These are phyloP conservation scores for Trichoderma reesei DNA, from an alignment of 495 filamentous ascomycete genomes.

Conservation along the genomic window DNA sequence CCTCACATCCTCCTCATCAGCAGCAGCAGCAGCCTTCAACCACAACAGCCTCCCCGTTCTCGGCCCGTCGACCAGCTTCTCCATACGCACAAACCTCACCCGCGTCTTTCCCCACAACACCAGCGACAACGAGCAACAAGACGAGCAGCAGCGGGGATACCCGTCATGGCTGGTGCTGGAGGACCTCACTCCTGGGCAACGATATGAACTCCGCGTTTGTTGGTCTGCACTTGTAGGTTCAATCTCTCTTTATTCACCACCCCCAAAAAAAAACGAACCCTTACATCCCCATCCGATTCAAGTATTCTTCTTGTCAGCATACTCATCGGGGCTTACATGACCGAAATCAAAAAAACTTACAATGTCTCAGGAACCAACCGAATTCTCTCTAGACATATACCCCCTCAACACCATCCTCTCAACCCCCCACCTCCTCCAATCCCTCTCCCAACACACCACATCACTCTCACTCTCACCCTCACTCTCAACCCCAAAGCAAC, in stretches of 20 bases:
- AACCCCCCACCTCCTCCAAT: constrained; percentile 49
- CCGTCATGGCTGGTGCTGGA: constrained; percentile 80
- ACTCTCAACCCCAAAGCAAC: constrained; percentile 9
- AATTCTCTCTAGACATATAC: constrained; percentile 60
- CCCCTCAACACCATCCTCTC: constrained; percentile 48
- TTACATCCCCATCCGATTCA: not conserved
- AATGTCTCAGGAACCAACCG: constrained; percentile 70
- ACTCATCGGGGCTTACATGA: not conserved
- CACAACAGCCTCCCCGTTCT: constrained; percentile 57
- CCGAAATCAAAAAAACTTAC: constrained; percentile 12
- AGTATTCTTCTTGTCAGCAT: not conserved
- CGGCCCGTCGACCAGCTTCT: constrained; percentile 38
- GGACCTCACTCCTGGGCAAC: constrained; percentile 55
- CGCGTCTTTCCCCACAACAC: constrained; percentile 53
- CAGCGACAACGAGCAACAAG: constrained; percentile 36
- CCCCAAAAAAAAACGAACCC: not conserved
- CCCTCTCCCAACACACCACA: constrained; percentile 54
- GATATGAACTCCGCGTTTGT: constrained; percentile 89
- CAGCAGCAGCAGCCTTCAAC: constrained; percentile 52
- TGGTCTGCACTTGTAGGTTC: constrained; percentile 81
- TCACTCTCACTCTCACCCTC: constrained; percentile 36
- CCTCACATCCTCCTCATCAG: too few species aligned
- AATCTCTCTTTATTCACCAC: not conserved
- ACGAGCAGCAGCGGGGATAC: constrained; percentile 14
- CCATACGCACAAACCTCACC: constrained; percentile 50